Conservation (phyloP, 306 rosid species). For the Ceratonia siliqua region DNA sequence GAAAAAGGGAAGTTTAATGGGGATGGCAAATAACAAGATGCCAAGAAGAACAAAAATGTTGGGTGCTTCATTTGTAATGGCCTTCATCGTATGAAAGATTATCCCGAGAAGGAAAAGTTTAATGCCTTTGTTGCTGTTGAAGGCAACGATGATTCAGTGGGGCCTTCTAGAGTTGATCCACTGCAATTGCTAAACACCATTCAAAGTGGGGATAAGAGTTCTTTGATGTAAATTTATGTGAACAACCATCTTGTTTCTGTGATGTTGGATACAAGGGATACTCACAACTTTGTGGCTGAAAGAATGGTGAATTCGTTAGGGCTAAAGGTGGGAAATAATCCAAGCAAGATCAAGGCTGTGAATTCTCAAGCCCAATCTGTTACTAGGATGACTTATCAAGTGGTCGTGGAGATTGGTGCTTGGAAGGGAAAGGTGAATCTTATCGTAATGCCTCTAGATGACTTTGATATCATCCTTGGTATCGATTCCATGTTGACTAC, state of each 20-base stretch:
- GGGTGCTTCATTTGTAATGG: neutral
- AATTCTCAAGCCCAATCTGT: neutral
- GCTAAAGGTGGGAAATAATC: neutral
- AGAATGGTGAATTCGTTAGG: neutral
- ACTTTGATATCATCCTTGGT: neutral
- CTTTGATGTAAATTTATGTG: too few species aligned
- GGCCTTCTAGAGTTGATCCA: too few species aligned
- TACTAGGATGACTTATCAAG: rapidly evolving
- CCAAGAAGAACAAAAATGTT: too few species aligned
- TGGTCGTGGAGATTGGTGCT: rapidly evolving
- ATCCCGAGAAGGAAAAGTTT: neutral
- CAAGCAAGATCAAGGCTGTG: neutral
- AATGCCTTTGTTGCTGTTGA: neutral
- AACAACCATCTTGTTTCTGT: too few species aligned
- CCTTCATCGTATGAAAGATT: neutral
- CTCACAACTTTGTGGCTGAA: neutral
- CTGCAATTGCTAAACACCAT: too few species aligned
- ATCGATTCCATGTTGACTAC: neutral
- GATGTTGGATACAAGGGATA: too few species aligned
- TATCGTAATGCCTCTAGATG: neutral
- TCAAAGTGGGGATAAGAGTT: too few species aligned
- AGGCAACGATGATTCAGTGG: neutral
- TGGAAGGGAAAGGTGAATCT: neutral
- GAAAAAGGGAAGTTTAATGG: too few species aligned
- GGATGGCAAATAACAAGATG: too few species aligned